Evolutionary conservation across 352 stramenopile species (phyloP), one percentile per base, ranked within the genome.

Genomic region (Globisporangium spinosum): DNA sequence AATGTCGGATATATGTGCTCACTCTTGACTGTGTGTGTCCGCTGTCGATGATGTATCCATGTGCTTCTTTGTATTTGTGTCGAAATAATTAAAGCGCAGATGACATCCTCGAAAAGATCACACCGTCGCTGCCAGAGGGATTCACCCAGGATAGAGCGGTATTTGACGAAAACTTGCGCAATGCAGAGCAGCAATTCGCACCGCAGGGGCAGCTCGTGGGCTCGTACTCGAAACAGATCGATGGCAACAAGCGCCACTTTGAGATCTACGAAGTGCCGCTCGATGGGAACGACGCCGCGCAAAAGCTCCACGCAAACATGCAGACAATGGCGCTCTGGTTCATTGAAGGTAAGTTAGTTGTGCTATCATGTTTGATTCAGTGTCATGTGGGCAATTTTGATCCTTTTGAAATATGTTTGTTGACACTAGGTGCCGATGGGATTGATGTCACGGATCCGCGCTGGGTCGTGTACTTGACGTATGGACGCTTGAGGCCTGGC

Each of bases 241-340:
- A 76, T 35, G 68, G 43, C 0, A 23, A 35, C 4, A 62, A 81
- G 29, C 69, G 75, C 1, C 3, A 65, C 32, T 94, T 93, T 72
- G 78, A 92, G 62, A 84, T 93, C 49, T 92, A 91, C 35, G 82
- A 90, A 68, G 88, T 74, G 40, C 45, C 68, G 9, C 57, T 94
- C 17, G 82, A 83, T 29, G 76, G 88, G 23, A 87, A 93, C 35
- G 70, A 77, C 15, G 53, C 51, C 1, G 81, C 83, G 3, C 83
- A 90, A 47, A 78, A 75, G 22, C 75, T 94, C 12, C 78, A 85
- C 23, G 67, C 69, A 20, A 92, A 90, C 27, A 67, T 94, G 59
- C 85, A 95, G 58, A 94, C 82, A 34, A 69, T 83, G 58, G 77
- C 87, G 69, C 70, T 91, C 17, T 95, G 85, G 85, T 94, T 94